phyloP scores from a whole-genome alignment of 805 yeast species.

The Grigorovia humatica region DNA sequence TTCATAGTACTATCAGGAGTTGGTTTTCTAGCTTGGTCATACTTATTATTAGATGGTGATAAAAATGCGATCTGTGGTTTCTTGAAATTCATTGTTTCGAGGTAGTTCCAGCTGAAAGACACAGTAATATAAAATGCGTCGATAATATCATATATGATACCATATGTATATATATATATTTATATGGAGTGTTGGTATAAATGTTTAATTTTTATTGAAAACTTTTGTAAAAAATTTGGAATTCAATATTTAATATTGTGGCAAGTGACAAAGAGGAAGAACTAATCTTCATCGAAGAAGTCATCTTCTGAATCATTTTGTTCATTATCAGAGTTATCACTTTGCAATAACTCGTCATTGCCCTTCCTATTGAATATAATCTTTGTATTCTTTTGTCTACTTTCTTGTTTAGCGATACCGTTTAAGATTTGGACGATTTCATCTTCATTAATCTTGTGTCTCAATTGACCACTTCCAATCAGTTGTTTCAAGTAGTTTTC shows the following conservation, averaged over 20 bases:
- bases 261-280: background rate
- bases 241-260: too few species aligned
- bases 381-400: conserved; percentile 50
- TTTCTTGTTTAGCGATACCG: conserved; percentile 67
- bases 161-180: too few species aligned
- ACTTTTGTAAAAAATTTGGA: too few species aligned
- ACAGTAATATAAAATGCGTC: too few species aligned
- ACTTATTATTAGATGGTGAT: background rate
- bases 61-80: background rate
- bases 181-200: too few species aligned
- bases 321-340: conserved; percentile 29
- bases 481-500: conserved; percentile 68
- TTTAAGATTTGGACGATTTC: conserved; percentile 78
- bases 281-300: conserved; percentile 33
- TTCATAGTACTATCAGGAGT: background rate
- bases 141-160: too few species aligned
- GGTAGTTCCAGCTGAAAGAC: too few species aligned
- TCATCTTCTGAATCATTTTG: conserved; percentile 35
- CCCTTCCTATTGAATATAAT: conserved; percentile 52
- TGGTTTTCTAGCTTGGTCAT: background rate
- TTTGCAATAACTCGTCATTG: conserved; percentile 17
- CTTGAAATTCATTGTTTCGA: background rate
- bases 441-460: conserved; percentile 60
- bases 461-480: conserved; percentile 65
- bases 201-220: background rate